A percentile compares a stretch with the other conserved stretches of the same genome.
Evolutionary conservation across 495 filamentous ascomycete species (phyloP).

Genomic region (Hyaloscypha bicolor): DNA sequence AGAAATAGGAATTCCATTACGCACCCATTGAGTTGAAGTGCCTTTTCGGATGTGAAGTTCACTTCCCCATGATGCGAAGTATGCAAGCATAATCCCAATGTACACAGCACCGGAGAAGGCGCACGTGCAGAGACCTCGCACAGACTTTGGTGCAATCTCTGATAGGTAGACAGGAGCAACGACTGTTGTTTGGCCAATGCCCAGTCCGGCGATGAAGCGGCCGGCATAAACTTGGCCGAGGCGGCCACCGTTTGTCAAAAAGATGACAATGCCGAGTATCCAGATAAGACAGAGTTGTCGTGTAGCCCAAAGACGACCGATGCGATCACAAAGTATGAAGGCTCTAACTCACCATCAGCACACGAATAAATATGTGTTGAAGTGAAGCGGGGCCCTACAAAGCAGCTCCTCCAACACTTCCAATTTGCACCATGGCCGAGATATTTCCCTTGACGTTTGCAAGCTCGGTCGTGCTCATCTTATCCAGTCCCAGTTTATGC

Average conservation of each 20-base stretch:
- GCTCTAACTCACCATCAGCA: slow-evolving; percentile 39
- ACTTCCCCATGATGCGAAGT: slow-evolving; percentile 22
- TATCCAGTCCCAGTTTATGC: slow-evolving; percentile 56
- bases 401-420: slow-evolving; percentile 65
- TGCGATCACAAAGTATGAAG: slow-evolving; percentile 67
- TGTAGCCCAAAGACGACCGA: slow-evolving; percentile 67
- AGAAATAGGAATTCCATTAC: slow-evolving; percentile 20
- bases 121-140: slow-evolving; percentile 70
- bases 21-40: slow-evolving; percentile 35
- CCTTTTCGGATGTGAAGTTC: slow-evolving; percentile 10
- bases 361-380: not conserved
- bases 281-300: slow-evolving; percentile 65
- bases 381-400: slow-evolving; percentile 45
- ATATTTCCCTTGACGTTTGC: slow-evolving; percentile 72
- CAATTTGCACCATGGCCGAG: slow-evolving; percentile 73
- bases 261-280: slow-evolving; percentile 69
- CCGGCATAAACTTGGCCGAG: slow-evolving; percentile 68
- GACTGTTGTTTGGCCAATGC: slow-evolving; percentile 64
- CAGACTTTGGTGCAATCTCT: slow-evolving; percentile 62
- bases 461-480: slow-evolving; percentile 52
- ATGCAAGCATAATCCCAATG: slow-evolving; percentile 60
- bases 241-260: slow-evolving; percentile 62
- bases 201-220: slow-evolving; percentile 68
- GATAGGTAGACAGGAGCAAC: slow-evolving; percentile 63
- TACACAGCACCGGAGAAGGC: slow-evolving; percentile 67